A percentile compares a stretch with the other conserved stretches of the same genome.
Conservation (phyloP, 768 basidiomycete genomes). For the Serendipita vermifera region DNA sequence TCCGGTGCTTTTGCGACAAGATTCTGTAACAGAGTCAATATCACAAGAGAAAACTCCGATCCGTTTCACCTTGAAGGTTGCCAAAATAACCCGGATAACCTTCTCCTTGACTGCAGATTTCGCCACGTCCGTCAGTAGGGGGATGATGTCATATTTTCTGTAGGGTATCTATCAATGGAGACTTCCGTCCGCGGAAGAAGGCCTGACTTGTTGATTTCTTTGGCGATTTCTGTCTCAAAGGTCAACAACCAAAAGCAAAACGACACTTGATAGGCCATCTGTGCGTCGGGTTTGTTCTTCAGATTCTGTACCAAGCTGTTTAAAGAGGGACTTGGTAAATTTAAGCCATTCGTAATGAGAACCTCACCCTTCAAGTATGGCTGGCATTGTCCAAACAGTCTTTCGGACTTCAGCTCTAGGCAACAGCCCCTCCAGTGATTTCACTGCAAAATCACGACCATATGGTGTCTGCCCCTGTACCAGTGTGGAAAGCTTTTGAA, state of each 20-base stretch:
- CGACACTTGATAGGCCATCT: conserved; percentile 89
- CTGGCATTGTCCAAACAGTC: conserved; percentile 65
- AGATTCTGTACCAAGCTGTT: conserved; percentile 70
- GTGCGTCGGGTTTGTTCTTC: conserved; percentile 67
- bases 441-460: conserved; percentile 72
- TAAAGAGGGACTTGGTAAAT: neutral
- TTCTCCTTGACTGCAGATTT: conserved; percentile 93
- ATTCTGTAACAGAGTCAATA: conserved; percentile 40
- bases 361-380: conserved; percentile 53
- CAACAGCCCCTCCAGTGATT: conserved; percentile 76
- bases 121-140: conserved; percentile 68
- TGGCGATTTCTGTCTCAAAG: conserved; percentile 75
- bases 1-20: conserved; percentile 77
- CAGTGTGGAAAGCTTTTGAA: conserved; percentile 45
- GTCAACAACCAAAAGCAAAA: conserved; percentile 91
- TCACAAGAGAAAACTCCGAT: neutral
- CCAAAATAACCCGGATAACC: conserved; percentile 83
- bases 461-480: conserved; percentile 39
- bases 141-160: conserved; percentile 84
- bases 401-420: conserved; percentile 67
- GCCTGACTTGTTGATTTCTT: conserved; percentile 72
- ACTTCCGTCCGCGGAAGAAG: too few relatives aligned
- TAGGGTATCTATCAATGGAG: too few relatives aligned
- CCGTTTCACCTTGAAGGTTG: conserved; percentile 64
- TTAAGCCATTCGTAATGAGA: neutral